These are phyloP conservation scores for Amphibolis antarctica DNA, from an alignment of 106 monocot species.

Conservation along the genomic window DNA sequence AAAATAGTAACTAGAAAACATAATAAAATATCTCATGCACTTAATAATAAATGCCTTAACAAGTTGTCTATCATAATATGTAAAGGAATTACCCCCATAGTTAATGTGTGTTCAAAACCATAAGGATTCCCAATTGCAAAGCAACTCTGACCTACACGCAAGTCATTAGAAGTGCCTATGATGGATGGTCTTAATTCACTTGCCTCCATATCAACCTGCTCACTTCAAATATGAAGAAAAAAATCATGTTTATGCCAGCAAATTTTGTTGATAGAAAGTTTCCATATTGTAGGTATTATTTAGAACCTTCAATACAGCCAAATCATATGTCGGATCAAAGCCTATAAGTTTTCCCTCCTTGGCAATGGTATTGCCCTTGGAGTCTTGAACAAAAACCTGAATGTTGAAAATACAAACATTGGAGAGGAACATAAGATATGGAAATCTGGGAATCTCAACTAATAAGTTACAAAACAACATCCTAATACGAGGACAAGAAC, in stretches of 20 bases:
- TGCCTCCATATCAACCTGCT: conserved; percentile 59
- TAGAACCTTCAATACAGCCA: conserved; percentile 71
- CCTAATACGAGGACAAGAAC: too few species aligned
- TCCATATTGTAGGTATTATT: background rate
- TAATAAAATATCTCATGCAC: background rate
- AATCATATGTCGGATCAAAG: conserved; percentile 74
- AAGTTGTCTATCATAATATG: too few species aligned
- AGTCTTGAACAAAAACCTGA: conserved; percentile 59
- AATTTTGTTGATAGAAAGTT: too few species aligned
- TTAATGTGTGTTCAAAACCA: conserved; percentile 82
- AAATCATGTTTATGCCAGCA: background rate
- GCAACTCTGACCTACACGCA: conserved; percentile 84
- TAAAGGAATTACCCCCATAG: conserved; percentile 54
- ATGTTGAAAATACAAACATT: background rate
- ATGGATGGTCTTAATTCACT: conserved; percentile 51
- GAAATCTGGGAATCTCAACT: too few species aligned
- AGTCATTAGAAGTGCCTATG: conserved; percentile 55
- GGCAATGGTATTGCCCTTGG: conserved; percentile 35
- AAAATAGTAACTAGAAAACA: too few species aligned
- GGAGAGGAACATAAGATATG: too few species aligned
- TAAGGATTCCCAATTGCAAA: conserved; percentile 93
- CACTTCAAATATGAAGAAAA: background rate
- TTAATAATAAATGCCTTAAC: background rate
- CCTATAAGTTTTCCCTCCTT: conserved; percentile 74
- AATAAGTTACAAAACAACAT: too few species aligned